Evolutionary conservation across 495 filamentous ascomycete genomes (phyloP).

Genomic region (Polyplosphaeria fusca): DNA sequence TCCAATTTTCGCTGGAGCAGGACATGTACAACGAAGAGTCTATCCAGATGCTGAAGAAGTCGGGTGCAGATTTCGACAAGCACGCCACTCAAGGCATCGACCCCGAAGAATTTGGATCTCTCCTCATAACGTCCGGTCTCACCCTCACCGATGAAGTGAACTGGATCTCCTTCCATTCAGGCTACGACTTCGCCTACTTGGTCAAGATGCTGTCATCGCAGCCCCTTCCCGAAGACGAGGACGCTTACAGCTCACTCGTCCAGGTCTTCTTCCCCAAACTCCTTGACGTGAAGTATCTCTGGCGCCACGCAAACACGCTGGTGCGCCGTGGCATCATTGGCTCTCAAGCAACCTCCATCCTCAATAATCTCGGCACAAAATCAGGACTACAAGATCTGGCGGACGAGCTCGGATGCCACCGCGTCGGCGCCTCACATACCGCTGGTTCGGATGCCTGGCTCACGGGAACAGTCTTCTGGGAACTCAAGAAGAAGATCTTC

Average conservation of each 20-base stretch:
- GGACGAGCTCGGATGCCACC: conserved; percentile 83
- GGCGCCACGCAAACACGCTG: conserved; percentile 72
- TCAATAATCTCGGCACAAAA: conserved; percentile 78
- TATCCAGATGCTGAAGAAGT: conserved; percentile 78
- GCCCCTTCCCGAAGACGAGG: conserved; percentile 79
- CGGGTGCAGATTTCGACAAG: conserved; percentile 80
- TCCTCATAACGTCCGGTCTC: conserved; percentile 86
- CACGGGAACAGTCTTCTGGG: conserved; percentile 59
- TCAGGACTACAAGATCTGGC: conserved; percentile 89
- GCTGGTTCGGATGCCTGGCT: conserved; percentile 88
- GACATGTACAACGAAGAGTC: conserved; percentile 97
- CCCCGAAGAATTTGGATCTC: conserved; percentile 77
- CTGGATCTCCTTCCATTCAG: conserved; percentile 98
- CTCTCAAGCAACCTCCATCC: conserved; percentile 59
- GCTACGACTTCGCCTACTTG: conserved; percentile 96
- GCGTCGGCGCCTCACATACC: conserved; percentile 81
- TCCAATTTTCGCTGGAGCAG: conserved; percentile 86
- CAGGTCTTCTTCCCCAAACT: conserved; percentile 87
- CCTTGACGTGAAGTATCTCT: conserved; percentile 95
- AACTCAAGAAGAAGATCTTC: conserved; percentile 63
- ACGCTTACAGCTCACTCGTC: conserved; percentile 78
- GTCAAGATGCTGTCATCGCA: conserved; percentile 85
- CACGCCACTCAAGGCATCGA: conserved; percentile 90
- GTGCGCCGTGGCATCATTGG: conserved; percentile 51
- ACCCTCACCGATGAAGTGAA: conserved; percentile 83